Evolutionary conservation across 2,329 filamentous ascomycete species (phyloP).

Genomic region (Thielaviopsis populi): DNA sequence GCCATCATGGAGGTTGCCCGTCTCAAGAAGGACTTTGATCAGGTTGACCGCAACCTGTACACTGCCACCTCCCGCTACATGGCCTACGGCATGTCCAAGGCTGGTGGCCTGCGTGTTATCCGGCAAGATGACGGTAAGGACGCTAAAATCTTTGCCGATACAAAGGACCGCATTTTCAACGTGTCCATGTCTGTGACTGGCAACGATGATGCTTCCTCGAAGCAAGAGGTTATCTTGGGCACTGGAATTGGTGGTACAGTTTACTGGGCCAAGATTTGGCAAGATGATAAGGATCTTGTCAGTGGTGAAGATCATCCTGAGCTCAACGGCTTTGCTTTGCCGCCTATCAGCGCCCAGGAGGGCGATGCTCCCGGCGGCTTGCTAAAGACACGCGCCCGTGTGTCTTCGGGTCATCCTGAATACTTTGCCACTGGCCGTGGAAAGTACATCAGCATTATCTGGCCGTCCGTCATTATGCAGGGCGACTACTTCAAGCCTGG

Average conservation of each 20-base stretch:
- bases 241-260: conserved; percentile 90
- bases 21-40: conserved; percentile 94
- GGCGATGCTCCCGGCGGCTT: conserved; percentile 84
- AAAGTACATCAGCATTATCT: conserved; percentile 87
- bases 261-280: conserved; percentile 81
- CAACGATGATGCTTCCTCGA: conserved; percentile 19
- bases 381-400: conserved; percentile 86
- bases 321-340: conserved; percentile 74
- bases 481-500: conserved; percentile 48
- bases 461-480: conserved; percentile 48
- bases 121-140: conserved; percentile 86
- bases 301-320: conserved; percentile 68
- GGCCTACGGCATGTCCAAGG: conserved; percentile 85
- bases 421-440: conserved; percentile 92
- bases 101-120: conserved; percentile 83
- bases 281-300: conserved; percentile 55
- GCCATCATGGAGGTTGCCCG: conserved; percentile 83
- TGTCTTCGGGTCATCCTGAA: conserved; percentile 75
- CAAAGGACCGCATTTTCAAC: conserved; percentile 88
- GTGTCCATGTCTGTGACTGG: conserved; percentile 61
- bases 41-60: conserved; percentile 85
- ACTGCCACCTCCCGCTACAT: conserved; percentile 85
- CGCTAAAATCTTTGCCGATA: conserved; percentile 80
- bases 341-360: conserved; percentile 70
- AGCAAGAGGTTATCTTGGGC: conserved; percentile 70